Percentiles rank a stretch among this genome's conserved stretches.
These are phyloP conservation scores for Salix viminalis DNA, from an alignment of 345 rosid species.

Conservation along the genomic window DNA sequence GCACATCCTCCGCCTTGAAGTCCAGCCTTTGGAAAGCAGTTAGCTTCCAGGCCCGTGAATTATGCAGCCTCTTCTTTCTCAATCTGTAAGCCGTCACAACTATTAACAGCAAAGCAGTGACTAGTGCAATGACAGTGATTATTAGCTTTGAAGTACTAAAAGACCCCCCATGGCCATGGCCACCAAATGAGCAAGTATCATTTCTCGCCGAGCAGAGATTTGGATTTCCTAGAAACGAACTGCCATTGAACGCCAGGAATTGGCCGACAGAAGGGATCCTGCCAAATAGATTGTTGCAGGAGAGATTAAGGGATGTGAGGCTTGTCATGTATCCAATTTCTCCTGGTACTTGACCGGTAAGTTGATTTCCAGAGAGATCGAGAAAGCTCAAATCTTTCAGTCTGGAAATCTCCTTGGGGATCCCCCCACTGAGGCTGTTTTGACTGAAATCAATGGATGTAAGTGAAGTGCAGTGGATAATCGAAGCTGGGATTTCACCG, in stretches of 20 bases:
- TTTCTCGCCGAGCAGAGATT: conserved; percentile 51
- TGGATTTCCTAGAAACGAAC: conserved; percentile 64
- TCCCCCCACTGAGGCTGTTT: conserved; percentile 55
- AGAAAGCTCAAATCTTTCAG: conserved; percentile 53
- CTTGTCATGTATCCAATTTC: conserved; percentile 68
- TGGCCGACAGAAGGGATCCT: conserved; percentile 69
- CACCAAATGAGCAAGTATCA: conserved; percentile 36
- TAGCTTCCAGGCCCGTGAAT: conserved; percentile 67
- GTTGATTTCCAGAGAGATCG: conserved; percentile 60
- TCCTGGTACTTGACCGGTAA: conserved; percentile 60
- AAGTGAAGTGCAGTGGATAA: conserved; percentile 40
- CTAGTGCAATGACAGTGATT: conserved; percentile 35
- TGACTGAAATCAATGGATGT: conserved; percentile 62
- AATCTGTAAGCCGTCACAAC: conserved; percentile 39
- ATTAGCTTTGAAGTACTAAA: conserved; percentile 43
- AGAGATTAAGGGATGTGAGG: conserved; percentile 72
- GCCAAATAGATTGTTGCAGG: conserved; percentile 61
- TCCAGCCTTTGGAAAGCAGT: conserved; percentile 73
- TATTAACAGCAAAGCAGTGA: conserved; percentile 43
- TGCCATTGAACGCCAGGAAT: conserved; percentile 62
- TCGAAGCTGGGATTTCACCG: conserved; percentile 59
- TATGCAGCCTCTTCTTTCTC: conserved; percentile 42
- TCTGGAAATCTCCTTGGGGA: conserved; percentile 49
- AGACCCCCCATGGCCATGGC: conserved; percentile 21
- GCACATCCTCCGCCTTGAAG: conserved; percentile 76